Evolutionary conservation across 2,329 filamentous ascomycete genomes (phyloP).

Genomic region (Epicoccum sorghinum): DNA sequence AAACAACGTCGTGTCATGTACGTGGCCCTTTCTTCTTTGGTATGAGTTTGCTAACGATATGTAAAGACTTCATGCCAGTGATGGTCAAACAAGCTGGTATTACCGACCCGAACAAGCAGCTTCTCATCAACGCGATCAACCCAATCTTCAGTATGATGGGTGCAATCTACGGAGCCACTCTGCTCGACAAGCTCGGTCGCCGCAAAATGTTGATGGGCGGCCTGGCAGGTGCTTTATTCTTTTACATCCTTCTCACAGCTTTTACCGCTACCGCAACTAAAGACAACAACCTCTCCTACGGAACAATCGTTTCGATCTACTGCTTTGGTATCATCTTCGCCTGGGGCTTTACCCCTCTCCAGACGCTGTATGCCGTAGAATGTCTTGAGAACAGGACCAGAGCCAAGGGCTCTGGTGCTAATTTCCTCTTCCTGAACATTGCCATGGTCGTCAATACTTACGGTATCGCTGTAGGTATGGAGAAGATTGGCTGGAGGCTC

Average conservation of each 20-base stretch:
- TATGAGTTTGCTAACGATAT: too few relatives aligned
- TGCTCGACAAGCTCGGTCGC: conserved; percentile 41
- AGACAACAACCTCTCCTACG: conserved; percentile 42
- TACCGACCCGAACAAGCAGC: conserved; percentile 41
- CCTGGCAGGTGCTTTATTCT: conserved; percentile 41
- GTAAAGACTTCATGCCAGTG: conserved; percentile 23
- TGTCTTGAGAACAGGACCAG: conserved; percentile 48
- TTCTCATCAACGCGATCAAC: conserved; percentile 51
- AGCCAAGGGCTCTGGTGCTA: conserved; percentile 45
- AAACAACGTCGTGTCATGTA: conserved; percentile 45
- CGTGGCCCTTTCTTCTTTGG: too few relatives aligned
- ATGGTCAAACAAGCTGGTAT: conserved; percentile 50
- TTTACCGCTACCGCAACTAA: conserved; percentile 40
- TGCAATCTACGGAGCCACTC: conserved; percentile 48
- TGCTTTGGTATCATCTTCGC: conserved; percentile 50
- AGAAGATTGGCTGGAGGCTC: conserved; percentile 40
- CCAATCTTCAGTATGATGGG: conserved; percentile 48
- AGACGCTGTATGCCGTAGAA: conserved; percentile 49
- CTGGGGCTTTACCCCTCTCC: conserved; percentile 50
- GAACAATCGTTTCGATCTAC: conserved; percentile 50
- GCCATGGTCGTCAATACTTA: conserved; percentile 45
- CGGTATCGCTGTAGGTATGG: conserved; percentile 40
- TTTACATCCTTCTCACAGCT: conserved; percentile 46
- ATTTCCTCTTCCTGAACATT: conserved; percentile 43
- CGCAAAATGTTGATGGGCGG: conserved; percentile 47